Percentiles rank a stretch among this genome's conserved stretches.
phyloP scores from a whole-genome alignment of 2,329 filamentous ascomycete genomes.

The Talaromyces sp. region DNA sequence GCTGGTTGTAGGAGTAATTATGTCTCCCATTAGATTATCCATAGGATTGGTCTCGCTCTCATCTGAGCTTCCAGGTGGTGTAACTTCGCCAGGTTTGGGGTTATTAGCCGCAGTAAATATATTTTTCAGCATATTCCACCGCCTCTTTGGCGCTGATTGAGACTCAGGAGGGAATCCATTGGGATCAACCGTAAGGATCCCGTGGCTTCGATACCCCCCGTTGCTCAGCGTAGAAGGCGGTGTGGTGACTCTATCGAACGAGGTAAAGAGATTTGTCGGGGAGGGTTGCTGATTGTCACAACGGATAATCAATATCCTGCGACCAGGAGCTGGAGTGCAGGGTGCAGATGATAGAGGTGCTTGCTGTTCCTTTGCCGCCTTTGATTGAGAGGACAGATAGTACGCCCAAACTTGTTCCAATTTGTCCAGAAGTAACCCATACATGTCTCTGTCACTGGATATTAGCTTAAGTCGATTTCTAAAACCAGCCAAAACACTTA shows the following conservation, averaged over 20 bases:
- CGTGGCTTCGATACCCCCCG: constrained; percentile 8
- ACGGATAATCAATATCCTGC: constrained; percentile 81
- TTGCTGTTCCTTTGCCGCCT: constrained; percentile 53
- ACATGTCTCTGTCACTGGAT: constrained; percentile 53
- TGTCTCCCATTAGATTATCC: constrained; percentile 16
- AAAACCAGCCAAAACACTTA: constrained; percentile 41
- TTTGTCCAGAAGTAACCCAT: constrained; percentile 60
- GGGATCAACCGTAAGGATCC: constrained; percentile 14
- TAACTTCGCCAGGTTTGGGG: constrained; percentile 38
- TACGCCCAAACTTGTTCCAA: constrained; percentile 71
- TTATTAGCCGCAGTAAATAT: constrained; percentile 43
- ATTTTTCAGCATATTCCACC: constrained; percentile 48
- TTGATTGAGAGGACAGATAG: constrained; percentile 67
- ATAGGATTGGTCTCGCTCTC: constrained; percentile 26
- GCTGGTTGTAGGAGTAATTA: constrained; percentile 9
- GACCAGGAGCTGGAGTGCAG: constrained; percentile 77
- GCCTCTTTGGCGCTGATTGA: constrained; percentile 22
- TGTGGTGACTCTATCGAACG: constrained; percentile 57
- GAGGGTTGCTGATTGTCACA: constrained; percentile 61
- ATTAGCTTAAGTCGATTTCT: not conserved
- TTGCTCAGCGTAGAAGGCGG: constrained; percentile 21
- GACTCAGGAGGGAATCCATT: constrained; percentile 15
- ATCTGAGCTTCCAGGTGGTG: constrained; percentile 33
- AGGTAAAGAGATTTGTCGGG: constrained; percentile 49
- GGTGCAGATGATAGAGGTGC: constrained; percentile 67